Percentiles rank a stretch among this genome's conserved stretches.
Conservation (phyloP, 441 rosid species). For the Brassica hybrid region DNA sequence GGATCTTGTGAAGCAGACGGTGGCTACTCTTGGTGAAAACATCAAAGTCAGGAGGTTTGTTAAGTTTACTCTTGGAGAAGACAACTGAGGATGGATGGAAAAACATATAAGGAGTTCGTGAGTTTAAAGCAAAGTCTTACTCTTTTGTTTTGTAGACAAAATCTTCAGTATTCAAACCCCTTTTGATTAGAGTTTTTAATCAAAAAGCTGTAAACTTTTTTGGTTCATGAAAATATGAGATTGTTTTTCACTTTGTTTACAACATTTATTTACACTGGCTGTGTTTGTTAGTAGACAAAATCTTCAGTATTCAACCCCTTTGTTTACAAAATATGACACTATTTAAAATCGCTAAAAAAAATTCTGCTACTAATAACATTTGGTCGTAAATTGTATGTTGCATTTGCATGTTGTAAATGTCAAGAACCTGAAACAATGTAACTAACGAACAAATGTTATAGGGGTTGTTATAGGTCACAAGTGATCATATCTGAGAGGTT, state of each 20-base stretch:
- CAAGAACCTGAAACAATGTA: no score
- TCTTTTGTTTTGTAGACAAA: conserved; percentile 32
- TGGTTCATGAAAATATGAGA: conserved; percentile 34
- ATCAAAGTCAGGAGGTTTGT: conserved; percentile 56
- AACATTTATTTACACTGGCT: no score
- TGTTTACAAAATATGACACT: no score
- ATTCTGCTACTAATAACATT: no score
- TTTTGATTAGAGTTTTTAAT: conserved; percentile 38
- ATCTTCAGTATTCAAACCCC: conserved; percentile 13
- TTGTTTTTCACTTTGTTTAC: neutral
- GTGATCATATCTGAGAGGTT: no score
- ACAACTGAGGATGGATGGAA: conserved; percentile 8
- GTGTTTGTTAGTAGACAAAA: no score
- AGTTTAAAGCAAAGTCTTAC: conserved; percentile 26
- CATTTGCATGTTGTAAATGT: no score
- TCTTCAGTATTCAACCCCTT: no score
- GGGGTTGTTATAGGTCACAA: no score
- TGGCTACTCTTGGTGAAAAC: conserved; percentile 83
- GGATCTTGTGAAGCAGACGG: conserved; percentile 80
- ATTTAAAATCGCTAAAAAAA: no score
- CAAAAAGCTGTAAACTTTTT: conserved; percentile 35
- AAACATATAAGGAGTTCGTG: neutral
- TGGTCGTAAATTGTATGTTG: no score
- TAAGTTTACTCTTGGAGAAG: conserved; percentile 78
- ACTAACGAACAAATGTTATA: no score